Conservation (phyloP, 176 grass and related monocot species). For the Pharus latifolius region DNA sequence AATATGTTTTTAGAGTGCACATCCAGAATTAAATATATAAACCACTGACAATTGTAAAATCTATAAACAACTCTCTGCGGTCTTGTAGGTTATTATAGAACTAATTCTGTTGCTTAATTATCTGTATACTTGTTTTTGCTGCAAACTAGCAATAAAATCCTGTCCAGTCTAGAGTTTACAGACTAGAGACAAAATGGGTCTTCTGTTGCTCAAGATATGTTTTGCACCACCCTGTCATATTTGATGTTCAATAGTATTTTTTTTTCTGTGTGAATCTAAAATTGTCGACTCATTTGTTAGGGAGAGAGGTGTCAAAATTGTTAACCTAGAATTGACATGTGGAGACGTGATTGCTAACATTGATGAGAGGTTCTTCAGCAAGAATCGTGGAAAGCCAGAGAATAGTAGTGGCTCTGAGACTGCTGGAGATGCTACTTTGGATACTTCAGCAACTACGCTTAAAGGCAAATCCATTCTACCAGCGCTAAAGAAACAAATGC, state of each 20-base stretch:
- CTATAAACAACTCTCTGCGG: neutral
- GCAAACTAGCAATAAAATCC: neutral
- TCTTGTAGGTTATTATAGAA: neutral
- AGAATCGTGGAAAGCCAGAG: constrained; percentile 34
- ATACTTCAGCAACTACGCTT: constrained; percentile 21
- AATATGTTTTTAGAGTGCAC: neutral
- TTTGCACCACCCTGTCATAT: constrained; percentile 1
- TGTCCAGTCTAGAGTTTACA: neutral
- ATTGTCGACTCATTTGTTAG: constrained; percentile 38
- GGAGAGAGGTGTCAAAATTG: constrained; percentile 86
- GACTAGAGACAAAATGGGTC: neutral
- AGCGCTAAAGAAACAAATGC: constrained; percentile 71
- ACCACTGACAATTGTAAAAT: neutral
- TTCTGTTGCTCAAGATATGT: neutral
- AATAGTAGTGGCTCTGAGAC: constrained; percentile 6
- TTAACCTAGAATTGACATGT: constrained; percentile 75
- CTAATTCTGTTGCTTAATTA: constrained; percentile 1
- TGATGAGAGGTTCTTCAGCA: constrained; percentile 61
- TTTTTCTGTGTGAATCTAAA: constrained; percentile 16
- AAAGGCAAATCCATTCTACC: constrained; percentile 57
- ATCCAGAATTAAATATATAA: neutral
- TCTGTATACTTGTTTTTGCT: neutral
- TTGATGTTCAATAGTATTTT: constrained; percentile 3
- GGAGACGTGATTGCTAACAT: constrained; percentile 61
- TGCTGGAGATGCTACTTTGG: constrained; percentile 19